Percentiles rank a stretch among this genome's conserved stretches.
Evolutionary conservation across 208 protist genomes (phyloP).

Genomic region (Trypanosomatidae sp.): DNA sequence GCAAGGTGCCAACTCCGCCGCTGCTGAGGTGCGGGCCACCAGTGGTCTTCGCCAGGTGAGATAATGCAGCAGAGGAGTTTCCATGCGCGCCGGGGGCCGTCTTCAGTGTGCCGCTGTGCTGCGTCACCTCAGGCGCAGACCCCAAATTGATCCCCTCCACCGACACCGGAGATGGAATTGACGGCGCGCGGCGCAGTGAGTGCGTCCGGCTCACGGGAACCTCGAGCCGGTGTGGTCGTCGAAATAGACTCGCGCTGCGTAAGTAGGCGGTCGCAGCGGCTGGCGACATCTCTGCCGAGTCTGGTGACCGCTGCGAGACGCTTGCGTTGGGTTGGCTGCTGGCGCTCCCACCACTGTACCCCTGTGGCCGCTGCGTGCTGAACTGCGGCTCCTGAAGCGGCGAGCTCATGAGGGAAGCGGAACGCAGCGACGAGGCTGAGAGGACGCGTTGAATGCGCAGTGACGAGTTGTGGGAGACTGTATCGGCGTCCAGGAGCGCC

Average conservation of each 20-base stretch:
- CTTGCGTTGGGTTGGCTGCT: conserved; percentile 16
- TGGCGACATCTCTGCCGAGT: conserved; percentile 28
- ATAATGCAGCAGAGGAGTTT: neutral
- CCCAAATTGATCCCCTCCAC: conserved; percentile 4
- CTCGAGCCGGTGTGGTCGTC: conserved; percentile 32
- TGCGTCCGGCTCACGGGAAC: conserved; percentile 39
- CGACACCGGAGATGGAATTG: conserved; percentile 18
- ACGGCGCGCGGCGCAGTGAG: conserved; percentile 27
- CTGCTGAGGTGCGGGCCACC: neutral
- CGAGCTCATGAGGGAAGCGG: conserved; percentile 18
- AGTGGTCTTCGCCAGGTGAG: conserved; percentile 5
- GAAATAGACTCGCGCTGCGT: conserved; percentile 37
- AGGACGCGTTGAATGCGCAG: conserved; percentile 15
- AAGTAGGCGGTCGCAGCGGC: conserved; percentile 28
- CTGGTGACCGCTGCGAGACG: conserved; percentile 15
- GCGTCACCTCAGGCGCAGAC: neutral
- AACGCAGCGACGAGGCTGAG: conserved; percentile 19
- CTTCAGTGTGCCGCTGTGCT: neutral
- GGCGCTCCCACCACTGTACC: conserved; percentile 13
- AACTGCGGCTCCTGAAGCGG: conserved; percentile 18
- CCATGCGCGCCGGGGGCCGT: neutral
- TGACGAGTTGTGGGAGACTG: conserved; percentile 5
- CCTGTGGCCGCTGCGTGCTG: conserved; percentile 6
- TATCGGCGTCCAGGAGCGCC: neutral
- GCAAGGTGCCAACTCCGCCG: conserved; percentile 5